Conservation (phyloP, 768 basidiomycete species). For the Pisolithus marmoratus region DNA sequence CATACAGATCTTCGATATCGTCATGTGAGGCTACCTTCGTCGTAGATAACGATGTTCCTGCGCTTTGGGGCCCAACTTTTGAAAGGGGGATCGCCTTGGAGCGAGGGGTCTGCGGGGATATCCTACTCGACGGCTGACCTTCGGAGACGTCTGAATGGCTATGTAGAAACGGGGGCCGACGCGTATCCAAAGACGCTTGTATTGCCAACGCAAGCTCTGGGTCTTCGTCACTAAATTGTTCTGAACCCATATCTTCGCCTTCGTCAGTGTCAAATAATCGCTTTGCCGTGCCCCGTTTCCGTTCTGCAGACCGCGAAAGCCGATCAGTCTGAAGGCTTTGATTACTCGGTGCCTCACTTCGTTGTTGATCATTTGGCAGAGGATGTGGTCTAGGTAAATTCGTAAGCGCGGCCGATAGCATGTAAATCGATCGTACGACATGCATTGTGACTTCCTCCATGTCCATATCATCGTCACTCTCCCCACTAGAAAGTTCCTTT, state of each 20-base stretch:
- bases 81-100: constrained; percentile 2
- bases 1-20: constrained; percentile 43
- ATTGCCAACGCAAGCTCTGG: constrained; percentile 54
- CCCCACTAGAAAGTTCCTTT: constrained; percentile 28
- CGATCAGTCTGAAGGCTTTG: constrained; percentile 43
- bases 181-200: constrained; percentile 50
- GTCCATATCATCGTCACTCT: constrained; percentile 47
- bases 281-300: constrained; percentile 33
- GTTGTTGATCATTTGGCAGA: constrained; percentile 47
- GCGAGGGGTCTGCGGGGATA: constrained; percentile 1
- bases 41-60: not conserved
- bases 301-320: constrained; percentile 24
- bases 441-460: constrained; percentile 84
- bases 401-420: constrained; percentile 9
- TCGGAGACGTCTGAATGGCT: not conserved
- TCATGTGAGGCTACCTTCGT: constrained; percentile 5
- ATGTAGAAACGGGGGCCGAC: not conserved
- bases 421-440: constrained; percentile 14
- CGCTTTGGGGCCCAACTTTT: not conserved
- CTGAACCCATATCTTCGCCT: constrained; percentile 34
- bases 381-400: constrained; percentile 24
- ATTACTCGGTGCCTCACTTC: constrained; percentile 55
- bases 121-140: not conserved
- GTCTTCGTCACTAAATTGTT: constrained; percentile 44
- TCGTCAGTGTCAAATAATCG: constrained; percentile 53